phyloP scores from a whole-genome alignment of 257 asterid species.

The Fraxinus americana region DNA sequence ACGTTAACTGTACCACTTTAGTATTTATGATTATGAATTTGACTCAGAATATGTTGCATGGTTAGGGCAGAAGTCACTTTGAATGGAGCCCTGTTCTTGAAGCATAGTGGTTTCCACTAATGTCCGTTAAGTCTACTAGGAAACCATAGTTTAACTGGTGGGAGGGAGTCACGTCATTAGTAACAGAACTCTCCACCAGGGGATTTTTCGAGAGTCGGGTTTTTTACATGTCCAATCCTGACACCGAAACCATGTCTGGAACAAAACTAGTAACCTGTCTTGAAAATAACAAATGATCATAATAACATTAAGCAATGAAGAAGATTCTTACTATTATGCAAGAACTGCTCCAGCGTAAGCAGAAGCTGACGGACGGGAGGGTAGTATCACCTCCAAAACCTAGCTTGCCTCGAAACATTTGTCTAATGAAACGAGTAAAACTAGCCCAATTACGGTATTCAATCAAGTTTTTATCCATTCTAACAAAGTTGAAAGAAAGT shows the following conservation, averaged over 20 bases:
- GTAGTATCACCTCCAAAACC: constrained; percentile 47
- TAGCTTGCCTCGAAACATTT: constrained; percentile 49
- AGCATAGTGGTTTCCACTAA: constrained; percentile 13
- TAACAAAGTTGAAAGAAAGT: constrained; percentile 66
- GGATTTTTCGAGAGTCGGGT: no score
- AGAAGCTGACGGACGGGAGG: constrained; percentile 42
- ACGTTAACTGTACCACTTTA: background rate
- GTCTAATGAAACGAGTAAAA: constrained; percentile 71
- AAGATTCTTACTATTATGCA: constrained; percentile 38
- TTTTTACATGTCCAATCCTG: no score
- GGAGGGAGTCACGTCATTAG: background rate
- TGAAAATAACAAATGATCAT: no score
- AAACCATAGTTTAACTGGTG: background rate
- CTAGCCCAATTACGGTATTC: constrained; percentile 53
- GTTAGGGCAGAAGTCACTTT: constrained; percentile 20
- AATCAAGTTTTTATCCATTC: constrained; percentile 67
- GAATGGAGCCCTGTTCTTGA: constrained; percentile 17
- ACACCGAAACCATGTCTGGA: no score
- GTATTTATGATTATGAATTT: constrained; percentile 7
- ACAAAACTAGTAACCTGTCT: no score
- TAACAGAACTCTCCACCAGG: background rate
- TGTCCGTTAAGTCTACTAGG: background rate
- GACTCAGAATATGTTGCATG: background rate
- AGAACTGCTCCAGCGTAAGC: constrained; percentile 49
- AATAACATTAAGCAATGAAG: background rate